Evolutionary conservation across 2,329 filamentous ascomycete species (phyloP).

Genomic region (Colletotrichum tanaceti): DNA sequence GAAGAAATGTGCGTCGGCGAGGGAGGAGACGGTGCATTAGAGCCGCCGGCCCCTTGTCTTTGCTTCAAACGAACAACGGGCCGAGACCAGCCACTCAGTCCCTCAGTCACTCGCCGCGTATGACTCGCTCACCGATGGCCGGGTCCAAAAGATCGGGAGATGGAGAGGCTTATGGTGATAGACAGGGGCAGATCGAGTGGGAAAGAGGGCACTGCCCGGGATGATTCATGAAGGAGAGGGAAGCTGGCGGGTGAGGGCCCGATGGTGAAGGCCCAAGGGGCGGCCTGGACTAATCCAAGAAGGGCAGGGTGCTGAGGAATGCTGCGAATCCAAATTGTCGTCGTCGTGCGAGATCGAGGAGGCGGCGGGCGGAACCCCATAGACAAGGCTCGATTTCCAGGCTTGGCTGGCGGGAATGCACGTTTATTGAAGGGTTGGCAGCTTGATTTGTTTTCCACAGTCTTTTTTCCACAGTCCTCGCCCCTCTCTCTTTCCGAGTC

Average conservation of each 20-base stretch:
- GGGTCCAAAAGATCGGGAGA: background rate
- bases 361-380: slow-evolving; percentile 24
- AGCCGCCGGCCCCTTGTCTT: slow-evolving; percentile 1
- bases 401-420: slow-evolving; percentile 11
- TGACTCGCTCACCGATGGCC: slow-evolving; percentile 12
- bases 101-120: background rate
- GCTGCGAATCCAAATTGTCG: slow-evolving; percentile 9
- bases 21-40: slow-evolving; percentile 19
- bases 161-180: slow-evolving; percentile 26
- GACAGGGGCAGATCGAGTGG: slow-evolving; percentile 29
- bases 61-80: slow-evolving; percentile 6
- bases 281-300: background rate
- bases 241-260: background rate
- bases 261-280: background rate
- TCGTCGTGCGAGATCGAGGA: slow-evolving; percentile 23
- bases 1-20: slow-evolving; percentile 20
- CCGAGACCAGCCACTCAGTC: slow-evolving; percentile 18
- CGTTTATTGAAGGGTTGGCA: slow-evolving; percentile 9
- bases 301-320: slow-evolving; percentile 9
- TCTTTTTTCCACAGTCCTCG: too few species aligned
- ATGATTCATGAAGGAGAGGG: background rate
- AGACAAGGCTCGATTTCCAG: slow-evolving; percentile 26
- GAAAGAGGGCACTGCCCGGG: background rate
- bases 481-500: background rate
- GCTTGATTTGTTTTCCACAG: background rate